Conservation (phyloP, 306 rosid species). For the Cicer yamashitae region DNA sequence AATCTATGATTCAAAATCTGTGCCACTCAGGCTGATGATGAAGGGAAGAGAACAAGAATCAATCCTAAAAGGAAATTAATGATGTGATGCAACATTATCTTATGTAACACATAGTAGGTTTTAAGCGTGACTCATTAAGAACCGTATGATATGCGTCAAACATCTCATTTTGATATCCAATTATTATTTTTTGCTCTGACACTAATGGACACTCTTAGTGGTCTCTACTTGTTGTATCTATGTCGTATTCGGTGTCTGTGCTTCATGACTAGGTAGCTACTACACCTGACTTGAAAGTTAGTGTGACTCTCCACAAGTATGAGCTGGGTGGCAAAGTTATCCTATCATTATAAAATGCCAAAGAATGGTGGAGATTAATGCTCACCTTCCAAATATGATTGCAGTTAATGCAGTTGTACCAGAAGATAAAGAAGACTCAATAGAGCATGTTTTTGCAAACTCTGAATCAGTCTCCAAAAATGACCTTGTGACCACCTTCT, state of each 20-base stretch:
- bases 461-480: slow-evolving; percentile 82
- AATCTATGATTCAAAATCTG: neutral
- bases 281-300: neutral
- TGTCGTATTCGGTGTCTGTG: neutral
- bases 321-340: neutral
- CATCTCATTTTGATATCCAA: neutral
- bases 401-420: slow-evolving; percentile 98
- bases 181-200: neutral
- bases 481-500: slow-evolving; percentile 89
- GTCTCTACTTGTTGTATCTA: neutral
- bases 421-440: slow-evolving; percentile 70
- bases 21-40: neutral
- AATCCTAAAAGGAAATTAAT: no score
- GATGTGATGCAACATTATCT: neutral
- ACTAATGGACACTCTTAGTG: neutral
- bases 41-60: neutral
- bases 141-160: neutral
- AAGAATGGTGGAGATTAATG: slow-evolving; percentile 13
- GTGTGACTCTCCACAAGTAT: neutral
- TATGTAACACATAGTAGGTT: neutral
- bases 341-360: neutral
- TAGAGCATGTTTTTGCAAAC: slow-evolving; percentile 71
- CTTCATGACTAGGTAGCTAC: neutral
- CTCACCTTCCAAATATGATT: slow-evolving; percentile 88
- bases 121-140: neutral